Percentiles rank a stretch among this genome's conserved stretches.
Evolutionary conservation across 2,329 filamentous ascomycete species (phyloP).

Genomic region (Verticillium alfalfae): DNA sequence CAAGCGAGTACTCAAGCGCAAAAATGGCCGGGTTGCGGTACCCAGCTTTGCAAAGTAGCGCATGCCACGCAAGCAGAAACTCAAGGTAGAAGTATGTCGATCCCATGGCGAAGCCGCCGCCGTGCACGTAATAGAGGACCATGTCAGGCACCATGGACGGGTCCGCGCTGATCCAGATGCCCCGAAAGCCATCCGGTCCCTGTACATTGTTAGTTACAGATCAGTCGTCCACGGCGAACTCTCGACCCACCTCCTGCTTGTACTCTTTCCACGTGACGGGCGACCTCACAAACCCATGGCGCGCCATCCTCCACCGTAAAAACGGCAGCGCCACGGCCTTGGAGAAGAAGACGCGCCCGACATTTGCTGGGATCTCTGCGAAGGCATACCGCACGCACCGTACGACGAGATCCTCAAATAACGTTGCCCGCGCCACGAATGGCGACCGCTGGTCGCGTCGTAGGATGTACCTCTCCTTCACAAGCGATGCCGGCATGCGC

Average conservation of each 20-base stretch:
- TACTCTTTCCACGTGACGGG: slow-evolving; percentile 60
- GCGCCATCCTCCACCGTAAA: slow-evolving; percentile 66
- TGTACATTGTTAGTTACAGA: not conserved
- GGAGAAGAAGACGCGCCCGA: slow-evolving; percentile 73
- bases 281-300: slow-evolving; percentile 60
- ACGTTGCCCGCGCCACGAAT: slow-evolving; percentile 64
- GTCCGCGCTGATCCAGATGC: slow-evolving; percentile 65
- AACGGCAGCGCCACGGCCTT: slow-evolving; percentile 70
- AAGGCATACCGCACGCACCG: slow-evolving; percentile 76
- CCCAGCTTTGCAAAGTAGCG: slow-evolving; percentile 56
- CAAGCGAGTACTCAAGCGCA: slow-evolving; percentile 73
- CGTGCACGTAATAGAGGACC: slow-evolving; percentile 78
- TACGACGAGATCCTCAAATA: slow-evolving; percentile 73
- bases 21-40: slow-evolving; percentile 75
- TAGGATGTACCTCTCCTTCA: slow-evolving; percentile 50
- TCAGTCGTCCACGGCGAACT: not conserved
- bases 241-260: slow-evolving; percentile 32
- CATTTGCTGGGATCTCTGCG: slow-evolving; percentile 59
- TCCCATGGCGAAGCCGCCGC: slow-evolving; percentile 80
- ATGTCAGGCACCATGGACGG: slow-evolving; percentile 60
- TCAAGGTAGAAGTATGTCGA: slow-evolving; percentile 81
- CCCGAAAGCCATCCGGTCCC: slow-evolving; percentile 34
- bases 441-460: slow-evolving; percentile 26
- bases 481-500: slow-evolving; percentile 51
- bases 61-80: slow-evolving; percentile 69